phyloP scores from a whole-genome alignment of 225 moss, liverwort and hornwort genomes.

The Thuidium tamariscinum region DNA sequence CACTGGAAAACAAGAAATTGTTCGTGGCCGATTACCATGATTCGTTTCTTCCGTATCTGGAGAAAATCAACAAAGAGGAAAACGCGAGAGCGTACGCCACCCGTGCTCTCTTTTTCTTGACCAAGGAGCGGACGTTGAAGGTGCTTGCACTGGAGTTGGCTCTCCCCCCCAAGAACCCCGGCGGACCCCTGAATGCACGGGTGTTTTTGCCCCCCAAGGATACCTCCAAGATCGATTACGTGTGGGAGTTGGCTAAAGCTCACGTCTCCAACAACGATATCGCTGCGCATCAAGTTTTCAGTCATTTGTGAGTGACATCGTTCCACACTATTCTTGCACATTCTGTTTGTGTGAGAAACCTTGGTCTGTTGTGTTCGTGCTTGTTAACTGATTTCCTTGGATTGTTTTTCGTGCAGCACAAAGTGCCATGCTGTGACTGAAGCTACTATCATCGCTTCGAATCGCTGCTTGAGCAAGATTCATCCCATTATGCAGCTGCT shows the following conservation, averaged over 20 bases:
- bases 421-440: conserved; percentile 37
- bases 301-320: conserved; percentile 27
- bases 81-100: conserved; percentile 36
- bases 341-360: not conserved
- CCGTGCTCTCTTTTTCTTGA: conserved; percentile 22
- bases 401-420: not conserved
- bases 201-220: conserved; percentile 21
- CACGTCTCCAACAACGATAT: conserved; percentile 42
- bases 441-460: conserved; percentile 22
- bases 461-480: conserved; percentile 36
- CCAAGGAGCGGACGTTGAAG: conserved; percentile 11
- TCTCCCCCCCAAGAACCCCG: not conserved
- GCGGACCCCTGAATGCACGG: not conserved
- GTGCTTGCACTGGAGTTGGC: conserved; percentile 33
- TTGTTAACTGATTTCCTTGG: not conserved
- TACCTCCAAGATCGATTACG: not conserved
- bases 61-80: conserved; percentile 29
- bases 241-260: conserved; percentile 41
- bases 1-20: conserved; percentile 4
- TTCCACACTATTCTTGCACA: not conserved
- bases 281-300: conserved; percentile 39
- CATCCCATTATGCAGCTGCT: conserved; percentile 43
- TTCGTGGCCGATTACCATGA: conserved; percentile 51
- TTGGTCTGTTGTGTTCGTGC: too few relatives aligned
- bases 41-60: conserved; percentile 37